phyloP scores from a whole-genome alignment of 805 yeast genomes.

The Candida hungchunana region DNA sequence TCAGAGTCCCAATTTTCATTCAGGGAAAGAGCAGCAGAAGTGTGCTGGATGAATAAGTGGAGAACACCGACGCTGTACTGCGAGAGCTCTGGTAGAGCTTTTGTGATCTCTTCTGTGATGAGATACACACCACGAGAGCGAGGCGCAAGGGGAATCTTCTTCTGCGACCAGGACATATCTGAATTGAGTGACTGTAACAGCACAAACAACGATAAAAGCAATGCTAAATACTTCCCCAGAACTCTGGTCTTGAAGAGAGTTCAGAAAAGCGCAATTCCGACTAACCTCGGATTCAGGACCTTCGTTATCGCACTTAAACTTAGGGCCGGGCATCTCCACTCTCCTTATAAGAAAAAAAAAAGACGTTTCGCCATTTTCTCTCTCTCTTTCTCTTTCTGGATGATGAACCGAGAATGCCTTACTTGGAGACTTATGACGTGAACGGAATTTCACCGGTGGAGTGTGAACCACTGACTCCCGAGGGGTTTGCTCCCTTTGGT shows the following conservation, averaged over 20 bases:
- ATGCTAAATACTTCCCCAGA: neutral
- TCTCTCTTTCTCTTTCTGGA: neutral
- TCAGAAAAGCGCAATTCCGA: too few species aligned
- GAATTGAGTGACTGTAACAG: neutral
- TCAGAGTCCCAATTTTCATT: conserved; percentile 79
- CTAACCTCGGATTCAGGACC: too few species aligned
- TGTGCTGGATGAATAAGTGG: conserved; percentile 70
- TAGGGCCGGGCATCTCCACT: conserved; percentile 1
- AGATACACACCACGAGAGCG: conserved; percentile 66
- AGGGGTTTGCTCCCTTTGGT: conserved; percentile 64
- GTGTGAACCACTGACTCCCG: conserved; percentile 59
- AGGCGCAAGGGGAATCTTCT: conserved; percentile 48
- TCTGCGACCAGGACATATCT: conserved; percentile 50
- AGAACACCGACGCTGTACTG: conserved; percentile 59
- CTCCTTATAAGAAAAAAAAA: too few species aligned
- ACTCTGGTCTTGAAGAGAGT: too few species aligned
- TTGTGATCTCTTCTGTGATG: conserved; percentile 60
- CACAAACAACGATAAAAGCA: neutral
- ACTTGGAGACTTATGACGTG: conserved; percentile 34
- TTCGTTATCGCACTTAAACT: too few species aligned
- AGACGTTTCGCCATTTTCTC: too few species aligned
- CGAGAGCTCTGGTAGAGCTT: conserved; percentile 54
- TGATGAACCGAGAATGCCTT: conserved; percentile 13
- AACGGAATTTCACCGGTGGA: conserved; percentile 26
- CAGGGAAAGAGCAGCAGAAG: conserved; percentile 71